Evolutionary conservation across 495 filamentous ascomycete species (phyloP).

Genomic region (Podospora comata): DNA sequence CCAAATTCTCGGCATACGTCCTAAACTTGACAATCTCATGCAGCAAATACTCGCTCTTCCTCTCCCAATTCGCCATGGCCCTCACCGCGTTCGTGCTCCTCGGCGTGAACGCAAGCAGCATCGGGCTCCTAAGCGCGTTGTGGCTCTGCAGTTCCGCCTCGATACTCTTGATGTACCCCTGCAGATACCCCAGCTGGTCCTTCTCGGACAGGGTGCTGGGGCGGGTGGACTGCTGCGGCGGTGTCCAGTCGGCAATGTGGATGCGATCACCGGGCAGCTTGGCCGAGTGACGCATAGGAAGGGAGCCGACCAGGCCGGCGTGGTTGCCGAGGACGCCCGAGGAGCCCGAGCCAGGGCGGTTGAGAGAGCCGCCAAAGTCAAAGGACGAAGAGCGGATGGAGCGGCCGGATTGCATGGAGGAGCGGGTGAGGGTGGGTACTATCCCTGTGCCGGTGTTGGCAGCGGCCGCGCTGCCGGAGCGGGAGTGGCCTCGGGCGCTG

Average conservation of each 20-base stretch:
- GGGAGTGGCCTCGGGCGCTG: slow-evolving; percentile 34
- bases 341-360: slow-evolving; percentile 52
- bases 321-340: slow-evolving; percentile 58
- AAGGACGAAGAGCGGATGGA: slow-evolving; percentile 42
- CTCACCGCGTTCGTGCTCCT: slow-evolving; percentile 75
- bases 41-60: slow-evolving; percentile 84
- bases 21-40: slow-evolving; percentile 95
- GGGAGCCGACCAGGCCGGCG: slow-evolving; percentile 41
- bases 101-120: slow-evolving; percentile 87
- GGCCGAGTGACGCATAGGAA: slow-evolving; percentile 25
- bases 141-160: slow-evolving; percentile 82
- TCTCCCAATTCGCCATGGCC: slow-evolving; percentile 94
- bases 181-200: slow-evolving; percentile 74
- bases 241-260: slow-evolving; percentile 86
- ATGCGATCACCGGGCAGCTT: slow-evolving; percentile 83
- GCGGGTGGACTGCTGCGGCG: slow-evolving; percentile 86
- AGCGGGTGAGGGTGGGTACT: slow-evolving; percentile 24
- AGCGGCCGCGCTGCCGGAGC: slow-evolving; percentile 44
- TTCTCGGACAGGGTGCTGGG: slow-evolving; percentile 71
- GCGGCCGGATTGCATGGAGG: slow-evolving; percentile 44
- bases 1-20: slow-evolving; percentile 85
- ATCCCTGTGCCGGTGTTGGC: slow-evolving; percentile 10
- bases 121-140: slow-evolving; percentile 78
- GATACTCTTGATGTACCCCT: slow-evolving; percentile 76
- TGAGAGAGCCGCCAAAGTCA: slow-evolving; percentile 44